Base-by-base conservation (phyloP, 129 eudicot genomes). In the Kitagawia praeruptora region DNA sequence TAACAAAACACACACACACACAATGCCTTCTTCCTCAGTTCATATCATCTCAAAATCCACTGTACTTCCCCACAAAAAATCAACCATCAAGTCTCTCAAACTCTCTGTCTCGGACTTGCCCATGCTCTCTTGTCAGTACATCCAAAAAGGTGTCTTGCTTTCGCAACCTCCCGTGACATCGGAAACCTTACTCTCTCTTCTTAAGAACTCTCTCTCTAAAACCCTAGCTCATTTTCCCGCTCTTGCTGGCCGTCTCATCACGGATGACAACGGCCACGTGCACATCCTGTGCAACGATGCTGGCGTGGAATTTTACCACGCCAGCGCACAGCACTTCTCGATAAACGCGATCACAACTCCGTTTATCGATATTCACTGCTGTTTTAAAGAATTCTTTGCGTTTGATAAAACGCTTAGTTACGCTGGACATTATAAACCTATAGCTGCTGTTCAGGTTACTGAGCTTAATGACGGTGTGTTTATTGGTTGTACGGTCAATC, bases 81-180 rank as follows among this genome's bases (percentile, higher is more conserved):
- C 96, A 76, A 27, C 84, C 77, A 82, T 85, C 46, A 79, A 85
- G 19, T 69, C 93, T 73, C 78, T 92, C 34, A 90, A 87, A 71
- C 97, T 92, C 84, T 92, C 97, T 0, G 97, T 92, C 23, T 92
- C 97, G 12, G 97, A 92, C 80, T 92, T 92, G 80, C 96, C 96
- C 40, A 92, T 92, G 97, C 93, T 92, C 44, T 92, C 97, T 16
- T 92, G 97, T 67, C 97, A 92, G 16, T 92, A 92, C 85, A 92
- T 92, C 70, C 97, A 92, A 82, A 92, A 92, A 78, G 97, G 97
- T 8, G 97, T 88, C 8, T 56, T 92, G 15, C 85, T 92, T 2
- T 77, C 97, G 0, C 82, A 74, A 51, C 89, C 94, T 1, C 87
- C 88, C 1, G n/a, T 85, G n/a, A 58, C 79, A 27, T 5, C 82